Evolutionary conservation across 305 asterid species (phyloP).

Genomic region (Fraxinus dipetala): DNA sequence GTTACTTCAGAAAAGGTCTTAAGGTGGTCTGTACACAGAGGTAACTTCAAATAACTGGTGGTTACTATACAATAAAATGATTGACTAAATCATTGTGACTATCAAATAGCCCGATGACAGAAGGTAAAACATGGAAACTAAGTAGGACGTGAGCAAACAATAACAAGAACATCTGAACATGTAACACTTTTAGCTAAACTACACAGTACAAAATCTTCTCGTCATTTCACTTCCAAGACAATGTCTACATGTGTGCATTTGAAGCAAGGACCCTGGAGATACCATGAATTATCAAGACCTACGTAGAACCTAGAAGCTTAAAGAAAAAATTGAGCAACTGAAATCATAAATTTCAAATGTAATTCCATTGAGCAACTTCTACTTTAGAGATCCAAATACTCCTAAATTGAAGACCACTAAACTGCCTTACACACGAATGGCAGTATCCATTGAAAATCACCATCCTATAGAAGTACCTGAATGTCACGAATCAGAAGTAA

Average conservation of each 20-base stretch:
- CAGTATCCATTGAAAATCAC: neutral
- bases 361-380: neutral
- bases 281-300: neutral
- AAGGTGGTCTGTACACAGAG: neutral
- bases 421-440: neutral
- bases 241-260: neutral
- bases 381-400: neutral
- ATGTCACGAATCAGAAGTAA: conserved; percentile 84
- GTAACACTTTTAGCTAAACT: neutral
- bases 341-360: neutral
- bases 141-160: neutral
- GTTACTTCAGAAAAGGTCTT: neutral
- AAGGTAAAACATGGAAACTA: neutral
- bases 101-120: neutral
- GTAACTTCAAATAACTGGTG: neutral
- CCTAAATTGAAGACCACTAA: neutral
- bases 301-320: neutral
- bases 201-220: neutral
- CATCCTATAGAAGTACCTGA: conserved; percentile 51
- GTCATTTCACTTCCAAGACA: neutral
- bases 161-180: neutral
- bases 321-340: conserved; percentile 4
- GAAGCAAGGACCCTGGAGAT: neutral
- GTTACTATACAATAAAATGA: neutral
- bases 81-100: neutral